Conservation (phyloP, 768 basidiomycete genomes). For the Mrakia hoshinonis region DNA sequence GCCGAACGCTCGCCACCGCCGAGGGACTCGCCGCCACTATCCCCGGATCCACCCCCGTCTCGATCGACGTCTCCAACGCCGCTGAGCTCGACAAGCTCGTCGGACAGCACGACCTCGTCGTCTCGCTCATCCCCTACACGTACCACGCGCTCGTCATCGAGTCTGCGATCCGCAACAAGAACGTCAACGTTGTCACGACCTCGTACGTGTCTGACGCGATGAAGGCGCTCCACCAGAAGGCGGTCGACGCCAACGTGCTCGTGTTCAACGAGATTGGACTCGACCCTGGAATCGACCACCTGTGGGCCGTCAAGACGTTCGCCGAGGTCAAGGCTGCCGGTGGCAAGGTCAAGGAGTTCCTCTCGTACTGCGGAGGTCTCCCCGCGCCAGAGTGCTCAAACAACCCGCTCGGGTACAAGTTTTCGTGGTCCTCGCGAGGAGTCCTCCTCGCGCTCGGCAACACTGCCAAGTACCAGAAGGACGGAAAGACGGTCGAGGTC, state of each 20-base stretch:
- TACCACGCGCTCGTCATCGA: conserved; percentile 82
- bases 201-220: conserved; percentile 89
- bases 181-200: conserved; percentile 85
- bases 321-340: conserved; percentile 87
- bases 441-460: conserved; percentile 92
- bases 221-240: conserved; percentile 70
- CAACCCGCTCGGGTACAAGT: conserved; percentile 98
- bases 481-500: conserved; percentile 58
- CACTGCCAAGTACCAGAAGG: conserved; percentile 67
- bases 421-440: conserved; percentile 96
- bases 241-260: conserved; percentile 77
- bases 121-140: conserved; percentile 93
- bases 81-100: conserved; percentile 69
- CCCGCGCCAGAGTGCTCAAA: conserved; percentile 82
- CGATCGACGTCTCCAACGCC: conserved; percentile 66
- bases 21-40: conserved; percentile 60
- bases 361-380: conserved; percentile 91
- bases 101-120: conserved; percentile 80
- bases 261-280: conserved; percentile 97
- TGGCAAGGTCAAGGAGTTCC: conserved; percentile 90
- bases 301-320: conserved; percentile 90
- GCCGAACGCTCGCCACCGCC: conserved; percentile 74
- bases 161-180: conserved; percentile 75
- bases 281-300: conserved; percentile 88
- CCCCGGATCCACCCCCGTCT: conserved; percentile 60